Conservation (phyloP, 495 filamentous ascomycete species). For the Endocarpon pusillum region DNA sequence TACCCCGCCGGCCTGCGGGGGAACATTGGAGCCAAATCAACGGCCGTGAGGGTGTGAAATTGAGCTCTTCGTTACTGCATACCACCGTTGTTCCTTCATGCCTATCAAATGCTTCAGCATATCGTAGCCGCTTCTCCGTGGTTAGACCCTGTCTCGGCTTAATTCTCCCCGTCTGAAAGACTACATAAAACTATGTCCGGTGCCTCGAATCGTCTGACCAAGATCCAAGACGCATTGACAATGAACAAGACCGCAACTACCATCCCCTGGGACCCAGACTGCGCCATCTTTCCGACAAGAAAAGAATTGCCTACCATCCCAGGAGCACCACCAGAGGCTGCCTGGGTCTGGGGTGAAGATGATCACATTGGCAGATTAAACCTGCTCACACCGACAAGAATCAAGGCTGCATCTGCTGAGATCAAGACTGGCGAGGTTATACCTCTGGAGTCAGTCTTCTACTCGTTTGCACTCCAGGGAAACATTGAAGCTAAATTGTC, state of each 20-base stretch:
- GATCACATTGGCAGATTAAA: slow-evolving; percentile 41
- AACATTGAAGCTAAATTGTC: slow-evolving; percentile 2
- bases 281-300: slow-evolving; percentile 30
- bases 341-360: slow-evolving; percentile 48
- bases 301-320: slow-evolving; percentile 33
- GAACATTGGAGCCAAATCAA: too few species aligned
- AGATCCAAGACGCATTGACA: slow-evolving; percentile 25
- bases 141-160: too few species aligned
- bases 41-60: too few species aligned
- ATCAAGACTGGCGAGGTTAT: slow-evolving; percentile 37
- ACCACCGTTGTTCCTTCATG: too few species aligned
- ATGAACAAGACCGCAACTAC: slow-evolving; percentile 23
- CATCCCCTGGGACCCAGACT: slow-evolving; percentile 39
- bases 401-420: slow-evolving; percentile 30
- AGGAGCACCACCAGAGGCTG: slow-evolving; percentile 29
- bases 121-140: too few species aligned
- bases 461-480: slow-evolving; percentile 1
- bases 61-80: too few species aligned
- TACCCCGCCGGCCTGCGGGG: too few species aligned
- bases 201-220: slow-evolving; percentile 16
- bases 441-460: slow-evolving; percentile 23
- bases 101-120: too few species aligned
- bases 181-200: too few species aligned
- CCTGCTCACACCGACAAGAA: slow-evolving; percentile 36
- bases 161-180: too few species aligned